Percentiles rank a stretch among this genome's conserved stretches.
These are phyloP conservation scores for Aspergillus jensenii DNA, from an alignment of 2,329 filamentous ascomycete genomes.

Conservation along the genomic window DNA sequence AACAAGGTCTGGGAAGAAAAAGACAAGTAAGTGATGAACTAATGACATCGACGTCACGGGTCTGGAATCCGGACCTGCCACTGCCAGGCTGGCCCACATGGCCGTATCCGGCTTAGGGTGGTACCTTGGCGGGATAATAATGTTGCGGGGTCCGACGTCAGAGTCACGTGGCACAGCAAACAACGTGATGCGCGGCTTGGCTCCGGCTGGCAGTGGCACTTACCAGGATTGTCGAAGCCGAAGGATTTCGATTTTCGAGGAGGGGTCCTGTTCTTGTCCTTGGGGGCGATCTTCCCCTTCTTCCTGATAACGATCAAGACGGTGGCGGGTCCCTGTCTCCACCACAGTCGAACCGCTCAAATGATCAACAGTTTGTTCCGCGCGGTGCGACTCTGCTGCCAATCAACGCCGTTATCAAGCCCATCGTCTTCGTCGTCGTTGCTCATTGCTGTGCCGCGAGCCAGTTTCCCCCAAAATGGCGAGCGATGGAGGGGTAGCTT, in stretches of 20 bases:
- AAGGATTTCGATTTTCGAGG: background rate
- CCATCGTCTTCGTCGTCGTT: background rate
- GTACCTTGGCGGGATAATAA: background rate
- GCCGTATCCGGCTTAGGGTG: background rate
- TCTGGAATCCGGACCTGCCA: background rate
- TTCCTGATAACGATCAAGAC: background rate
- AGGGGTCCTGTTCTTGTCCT: background rate
- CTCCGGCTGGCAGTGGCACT: background rate
- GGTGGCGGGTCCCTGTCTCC: background rate
- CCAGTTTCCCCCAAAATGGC: background rate
- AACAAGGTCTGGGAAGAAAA: too few relatives aligned
- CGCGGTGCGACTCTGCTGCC: slow-evolving; percentile 1
- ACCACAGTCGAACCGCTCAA: background rate
- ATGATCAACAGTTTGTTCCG: slow-evolving; percentile 8
- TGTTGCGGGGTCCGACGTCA: background rate
- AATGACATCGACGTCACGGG: slow-evolving; percentile 16
- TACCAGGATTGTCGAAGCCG: background rate
- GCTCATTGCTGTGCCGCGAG: background rate
- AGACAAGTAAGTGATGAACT: slow-evolving; percentile 1
- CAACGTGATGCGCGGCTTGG: too few relatives aligned
- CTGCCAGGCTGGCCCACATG: background rate
- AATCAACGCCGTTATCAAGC: background rate
- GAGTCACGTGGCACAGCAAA: background rate
- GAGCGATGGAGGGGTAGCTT: background rate
- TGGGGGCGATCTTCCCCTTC: background rate